These are phyloP conservation scores for Lentinula raphanica DNA, from an alignment of 768 basidiomycete genomes.

Conservation along the genomic window DNA sequence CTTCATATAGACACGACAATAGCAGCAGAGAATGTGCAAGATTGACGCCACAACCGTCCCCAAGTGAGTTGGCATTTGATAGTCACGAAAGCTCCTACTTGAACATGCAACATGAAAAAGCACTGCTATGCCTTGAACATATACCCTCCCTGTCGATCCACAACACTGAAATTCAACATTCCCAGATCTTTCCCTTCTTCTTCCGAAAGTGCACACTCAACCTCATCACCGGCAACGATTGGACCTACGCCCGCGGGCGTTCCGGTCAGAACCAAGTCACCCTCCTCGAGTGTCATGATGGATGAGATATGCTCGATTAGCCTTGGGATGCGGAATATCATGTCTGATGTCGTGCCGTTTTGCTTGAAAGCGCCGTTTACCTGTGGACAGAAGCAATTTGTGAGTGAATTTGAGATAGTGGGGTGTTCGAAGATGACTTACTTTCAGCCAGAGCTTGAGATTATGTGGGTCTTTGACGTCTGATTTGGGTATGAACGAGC, in stretches of 20 bases:
- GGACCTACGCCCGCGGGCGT: constrained; percentile 91
- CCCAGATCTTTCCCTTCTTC: constrained; percentile 50
- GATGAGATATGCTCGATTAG: constrained; percentile 89
- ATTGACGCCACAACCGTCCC: too few relatives aligned
- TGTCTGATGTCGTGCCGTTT: constrained; percentile 77
- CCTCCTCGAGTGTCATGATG: constrained; percentile 88
- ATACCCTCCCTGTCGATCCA: constrained; percentile 63
- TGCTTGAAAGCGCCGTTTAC: constrained; percentile 84
- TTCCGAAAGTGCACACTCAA: constrained; percentile 69
- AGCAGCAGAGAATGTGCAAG: too few relatives aligned
- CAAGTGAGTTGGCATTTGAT: too few relatives aligned
- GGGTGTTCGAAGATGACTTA: constrained; percentile 16
- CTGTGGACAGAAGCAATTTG: constrained; percentile 30
- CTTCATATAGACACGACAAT: too few relatives aligned
- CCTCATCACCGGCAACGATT: constrained; percentile 65
- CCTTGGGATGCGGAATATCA: constrained; percentile 88
- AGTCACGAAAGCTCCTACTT: too few relatives aligned
- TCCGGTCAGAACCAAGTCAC: constrained; percentile 86
- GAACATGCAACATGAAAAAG: too few relatives aligned
- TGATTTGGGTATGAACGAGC: constrained; percentile 77
- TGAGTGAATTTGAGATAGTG: neutral
- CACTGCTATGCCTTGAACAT: constrained; percentile 21
- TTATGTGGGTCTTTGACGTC: constrained; percentile 66
- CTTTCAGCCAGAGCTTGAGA: constrained; percentile 73
- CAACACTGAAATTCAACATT: constrained; percentile 58